Base-by-base conservation (phyloP, 2,329 filamentous ascomycete species). In the Pleurostoma richardsiae region DNA sequence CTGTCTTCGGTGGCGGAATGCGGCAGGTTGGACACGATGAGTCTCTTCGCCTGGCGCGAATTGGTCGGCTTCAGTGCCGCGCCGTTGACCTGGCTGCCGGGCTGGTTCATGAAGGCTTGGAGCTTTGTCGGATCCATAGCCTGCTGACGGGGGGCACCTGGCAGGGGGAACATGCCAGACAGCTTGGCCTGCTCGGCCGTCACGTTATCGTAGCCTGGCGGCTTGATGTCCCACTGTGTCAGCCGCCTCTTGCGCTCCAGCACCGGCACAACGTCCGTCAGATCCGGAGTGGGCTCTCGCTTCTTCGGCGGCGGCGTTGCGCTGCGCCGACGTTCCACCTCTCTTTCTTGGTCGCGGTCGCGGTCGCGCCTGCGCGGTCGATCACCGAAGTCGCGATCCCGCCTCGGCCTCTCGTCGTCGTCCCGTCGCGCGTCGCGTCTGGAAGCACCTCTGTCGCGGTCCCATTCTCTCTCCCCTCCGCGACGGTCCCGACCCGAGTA, bases 211-310 rank as follows among this genome's bases (percentile, higher is more conserved):
- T 99, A 99, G 40, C 94, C 92, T 11, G 90, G 89, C 5, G 94
- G 94, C 72, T 99, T 99, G 67, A 99, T 96, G 66, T 99, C 95
- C 94, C 94, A 99, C 68, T 99, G 95, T 33, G 91, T 97, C 75
- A 99, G 74, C 49, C 94, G 86, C 57, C 95, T 86, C 75, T 91
- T 94, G 59, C 92, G 85, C 61, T 92, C 85, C 53, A 90, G 73
- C 49, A 99, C 77, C 4, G 90, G 81, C n/a, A 86, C 75, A 49
- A 95, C 74, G 59, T 95, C 83, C 50, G 91, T 95, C 62, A 99
- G 74, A 66, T 99, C 95, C 33, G 94, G 95, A 1, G 94, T 99
- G 6, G 94, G 90, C 68, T 99, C 94, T 66, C 89, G 86, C 72
- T 92, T 94, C 74, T 95, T 95, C 7, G 84, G 83, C 29, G 88